Evolutionary conservation across 352 stramenopile species (phyloP).

Genomic region (Nothophytophthora sp.): DNA sequence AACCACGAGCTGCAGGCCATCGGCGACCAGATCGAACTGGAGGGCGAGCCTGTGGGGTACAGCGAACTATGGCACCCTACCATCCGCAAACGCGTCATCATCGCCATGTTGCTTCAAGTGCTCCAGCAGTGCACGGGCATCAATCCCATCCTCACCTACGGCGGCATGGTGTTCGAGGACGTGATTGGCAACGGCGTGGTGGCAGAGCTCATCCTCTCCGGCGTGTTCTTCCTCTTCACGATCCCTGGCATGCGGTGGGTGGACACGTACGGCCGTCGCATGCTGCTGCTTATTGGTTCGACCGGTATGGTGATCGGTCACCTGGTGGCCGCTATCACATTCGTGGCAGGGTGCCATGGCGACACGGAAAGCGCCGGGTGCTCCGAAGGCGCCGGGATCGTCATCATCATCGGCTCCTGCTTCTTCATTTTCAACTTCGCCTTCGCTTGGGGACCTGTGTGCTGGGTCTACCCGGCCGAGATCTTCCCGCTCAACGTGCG

Average conservation of each 20-base stretch:
- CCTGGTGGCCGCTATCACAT: constrained; percentile 22
- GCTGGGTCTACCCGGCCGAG: constrained; percentile 46
- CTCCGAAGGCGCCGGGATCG: constrained; percentile 19
- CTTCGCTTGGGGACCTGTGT: constrained; percentile 36
- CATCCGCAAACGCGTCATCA: constrained; percentile 22
- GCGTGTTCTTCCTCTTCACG: constrained; percentile 30
- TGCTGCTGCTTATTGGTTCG: constrained; percentile 27
- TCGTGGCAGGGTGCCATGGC: constrained; percentile 24
- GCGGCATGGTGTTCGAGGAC: constrained; percentile 32
- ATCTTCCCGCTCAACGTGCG: constrained; percentile 43
- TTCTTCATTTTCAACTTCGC: constrained; percentile 47
- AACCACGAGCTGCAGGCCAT: constrained; percentile 33
- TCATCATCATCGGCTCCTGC: constrained; percentile 35
- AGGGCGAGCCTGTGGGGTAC: constrained; percentile 14
- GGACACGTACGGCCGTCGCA: constrained; percentile 27
- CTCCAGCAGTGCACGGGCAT: constrained; percentile 34
- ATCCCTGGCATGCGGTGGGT: constrained; percentile 37
- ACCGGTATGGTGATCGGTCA: constrained; percentile 32
- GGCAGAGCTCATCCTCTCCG: constrained; percentile 26
- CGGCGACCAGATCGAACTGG: constrained; percentile 27
- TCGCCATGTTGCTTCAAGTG: constrained; percentile 31
- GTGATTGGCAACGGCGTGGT: constrained; percentile 27
- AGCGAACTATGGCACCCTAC: constrained; percentile 23
- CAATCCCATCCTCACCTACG: constrained; percentile 31
- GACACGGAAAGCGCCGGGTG: constrained; percentile 22